Percentiles rank a stretch among this genome's conserved stretches.
Conservation (phyloP, 192 early-diverging fungal genomes). For the Coemansia sp. region DNA sequence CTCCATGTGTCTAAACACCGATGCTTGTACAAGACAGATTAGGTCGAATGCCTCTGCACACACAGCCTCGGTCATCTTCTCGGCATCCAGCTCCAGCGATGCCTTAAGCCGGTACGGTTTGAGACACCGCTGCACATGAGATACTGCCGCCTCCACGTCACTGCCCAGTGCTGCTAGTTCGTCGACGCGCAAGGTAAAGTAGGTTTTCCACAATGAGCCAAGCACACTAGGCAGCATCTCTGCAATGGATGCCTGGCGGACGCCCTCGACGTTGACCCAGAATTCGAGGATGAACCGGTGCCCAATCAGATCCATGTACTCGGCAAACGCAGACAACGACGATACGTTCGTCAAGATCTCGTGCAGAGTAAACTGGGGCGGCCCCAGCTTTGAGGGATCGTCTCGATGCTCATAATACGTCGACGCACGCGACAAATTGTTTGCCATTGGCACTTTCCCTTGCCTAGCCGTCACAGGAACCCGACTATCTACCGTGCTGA, state of each 20-base stretch:
- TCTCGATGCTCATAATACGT: constrained; percentile 55
- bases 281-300: constrained; percentile 69
- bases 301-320: constrained; percentile 76
- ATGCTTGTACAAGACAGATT: constrained; percentile 57
- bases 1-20: constrained; percentile 69
- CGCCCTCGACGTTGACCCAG: constrained; percentile 74
- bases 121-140: constrained; percentile 39
- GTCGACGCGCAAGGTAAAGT: constrained; percentile 55
- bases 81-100: constrained; percentile 26
- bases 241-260: constrained; percentile 31
- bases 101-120: constrained; percentile 24
- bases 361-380: constrained; percentile 58
- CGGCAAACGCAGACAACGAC: constrained; percentile 75
- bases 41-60: constrained; percentile 43
- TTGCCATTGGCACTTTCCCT: neutral
- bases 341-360: constrained; percentile 69
- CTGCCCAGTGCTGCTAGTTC: constrained; percentile 36
- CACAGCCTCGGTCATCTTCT: constrained; percentile 8
- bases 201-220: constrained; percentile 53
- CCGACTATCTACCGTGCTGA: neutral
- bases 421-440: constrained; percentile 29
- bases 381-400: constrained; percentile 39
- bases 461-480: neutral
- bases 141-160: constrained; percentile 31
- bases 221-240: constrained; percentile 38